A percentile compares a stretch with the other conserved stretches of the same genome.
phyloP scores from a whole-genome alignment of 2,329 filamentous ascomycete genomes.

The Colletotrichum echinochloae region DNA sequence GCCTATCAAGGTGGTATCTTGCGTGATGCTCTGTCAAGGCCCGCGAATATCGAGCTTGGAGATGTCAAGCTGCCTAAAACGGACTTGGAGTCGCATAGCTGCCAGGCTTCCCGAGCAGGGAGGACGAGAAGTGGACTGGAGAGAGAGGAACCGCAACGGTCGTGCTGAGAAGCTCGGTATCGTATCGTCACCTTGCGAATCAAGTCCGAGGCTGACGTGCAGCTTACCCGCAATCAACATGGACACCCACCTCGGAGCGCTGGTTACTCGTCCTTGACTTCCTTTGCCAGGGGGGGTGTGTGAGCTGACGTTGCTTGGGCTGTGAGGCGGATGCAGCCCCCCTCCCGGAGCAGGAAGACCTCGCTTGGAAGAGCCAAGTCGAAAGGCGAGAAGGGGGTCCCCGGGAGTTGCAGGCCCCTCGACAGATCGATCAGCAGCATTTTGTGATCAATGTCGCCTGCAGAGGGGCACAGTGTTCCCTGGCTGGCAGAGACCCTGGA shows the following conservation, averaged over 20 bases:
- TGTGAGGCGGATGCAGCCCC: neutral
- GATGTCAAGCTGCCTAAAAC: conserved; percentile 38
- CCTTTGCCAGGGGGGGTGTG: neutral
- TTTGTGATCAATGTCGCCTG: conserved; percentile 1
- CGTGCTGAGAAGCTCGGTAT: neutral
- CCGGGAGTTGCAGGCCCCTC: neutral
- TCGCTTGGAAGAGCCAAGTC: neutral
- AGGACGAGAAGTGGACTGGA: conserved; percentile 11
- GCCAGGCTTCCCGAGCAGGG: conserved; percentile 21
- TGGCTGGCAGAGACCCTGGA: neutral
- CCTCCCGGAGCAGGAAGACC: neutral
- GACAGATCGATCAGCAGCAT: conserved; percentile 11
- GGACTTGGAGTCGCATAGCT: conserved; percentile 14
- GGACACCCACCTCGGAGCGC: neutral
- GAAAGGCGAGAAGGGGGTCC: neutral
- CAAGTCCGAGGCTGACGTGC: neutral
- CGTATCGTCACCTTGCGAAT: conserved; percentile 5
- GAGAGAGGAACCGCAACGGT: neutral
- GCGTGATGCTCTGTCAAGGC: conserved; percentile 38
- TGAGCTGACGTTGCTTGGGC: conserved; percentile 5
- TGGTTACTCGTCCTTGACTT: neutral
- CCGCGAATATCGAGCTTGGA: conserved; percentile 13
- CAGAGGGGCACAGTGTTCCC: neutral
- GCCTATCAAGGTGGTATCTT: conserved; percentile 34
- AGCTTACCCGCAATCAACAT: conserved; percentile 4